A percentile compares a stretch with the other conserved stretches of the same genome.
Conservation (phyloP, 495 filamentous ascomycete species). For the Aspergillus baeticus region DNA sequence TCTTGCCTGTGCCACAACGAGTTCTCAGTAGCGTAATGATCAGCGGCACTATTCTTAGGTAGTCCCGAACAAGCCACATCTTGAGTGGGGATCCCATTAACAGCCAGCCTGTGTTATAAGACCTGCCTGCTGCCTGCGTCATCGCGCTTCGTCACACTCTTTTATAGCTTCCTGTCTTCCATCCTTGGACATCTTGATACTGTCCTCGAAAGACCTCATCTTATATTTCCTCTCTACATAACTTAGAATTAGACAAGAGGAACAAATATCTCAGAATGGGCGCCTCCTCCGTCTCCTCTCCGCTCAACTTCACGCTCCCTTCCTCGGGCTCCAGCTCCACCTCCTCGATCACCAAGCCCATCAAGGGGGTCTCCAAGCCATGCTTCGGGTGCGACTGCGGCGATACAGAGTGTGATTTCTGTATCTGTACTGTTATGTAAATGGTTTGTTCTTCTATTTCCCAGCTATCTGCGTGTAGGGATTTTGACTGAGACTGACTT, state of each 20-base stretch:
- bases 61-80: background rate
- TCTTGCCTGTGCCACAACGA: background rate
- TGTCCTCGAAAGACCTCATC: too few relatives aligned
- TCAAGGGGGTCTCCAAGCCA: conserved; percentile 43
- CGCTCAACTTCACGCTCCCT: conserved; percentile 33
- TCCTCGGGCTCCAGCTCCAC: conserved; percentile 28
- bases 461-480: too few relatives aligned
- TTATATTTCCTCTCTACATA: background rate
- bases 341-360: conserved; percentile 38
- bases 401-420: conserved; percentile 44
- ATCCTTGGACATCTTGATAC: background rate
- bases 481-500: too few relatives aligned
- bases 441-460: background rate
- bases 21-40: background rate
- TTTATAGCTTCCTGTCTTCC: background rate
- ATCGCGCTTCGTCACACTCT: background rate
- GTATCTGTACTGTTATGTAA: conserved; percentile 48
- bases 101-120: background rate
- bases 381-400: conserved; percentile 48
- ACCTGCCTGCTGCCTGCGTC: background rate
- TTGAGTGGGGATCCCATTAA: background rate
- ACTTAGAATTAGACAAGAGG: background rate
- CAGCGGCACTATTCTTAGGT: conserved; percentile 8
- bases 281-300: conserved; percentile 19
- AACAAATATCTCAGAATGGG: conserved; percentile 12